A percentile compares a stretch with the other conserved stretches of the same genome.
Conservation (phyloP, 345 rosid species). For the Adansonia digitata region DNA sequence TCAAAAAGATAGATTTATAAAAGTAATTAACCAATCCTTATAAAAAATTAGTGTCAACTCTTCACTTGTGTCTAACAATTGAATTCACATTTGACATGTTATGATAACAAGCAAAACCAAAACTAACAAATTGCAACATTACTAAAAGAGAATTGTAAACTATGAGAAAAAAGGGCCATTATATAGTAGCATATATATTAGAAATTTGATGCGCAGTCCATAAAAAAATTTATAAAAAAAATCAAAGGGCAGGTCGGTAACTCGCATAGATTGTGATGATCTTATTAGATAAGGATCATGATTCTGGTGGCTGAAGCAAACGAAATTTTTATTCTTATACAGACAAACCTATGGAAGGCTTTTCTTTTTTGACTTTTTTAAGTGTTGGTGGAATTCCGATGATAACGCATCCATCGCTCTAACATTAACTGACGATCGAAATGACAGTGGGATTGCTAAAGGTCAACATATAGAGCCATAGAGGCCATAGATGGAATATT, state of each 20-base stretch:
- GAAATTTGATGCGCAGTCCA: conserved; percentile 30
- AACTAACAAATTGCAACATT: conserved; percentile 6
- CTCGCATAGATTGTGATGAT: conserved; percentile 62
- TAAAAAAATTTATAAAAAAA: neutral
- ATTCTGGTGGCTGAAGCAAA: conserved; percentile 25
- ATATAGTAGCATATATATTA: conserved; percentile 1
- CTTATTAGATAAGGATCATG: conserved; percentile 42
- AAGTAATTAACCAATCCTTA: too few species aligned
- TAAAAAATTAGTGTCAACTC: too few species aligned
- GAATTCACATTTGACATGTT: too few species aligned
- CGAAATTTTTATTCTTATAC: conserved; percentile 1
- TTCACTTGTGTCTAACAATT: too few species aligned
- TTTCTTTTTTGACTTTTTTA: neutral
- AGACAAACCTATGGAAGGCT: neutral
- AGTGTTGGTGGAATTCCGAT: neutral
- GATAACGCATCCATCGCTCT: neutral
- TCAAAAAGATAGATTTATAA: too few species aligned
- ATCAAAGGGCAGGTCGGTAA: conserved; percentile 43
- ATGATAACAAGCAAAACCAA: conserved; percentile 8
- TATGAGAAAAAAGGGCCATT: too few species aligned
- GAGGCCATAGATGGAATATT: too few species aligned
- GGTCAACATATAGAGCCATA: neutral
- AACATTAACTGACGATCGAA: too few species aligned
- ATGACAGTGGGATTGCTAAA: neutral
- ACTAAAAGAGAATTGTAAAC: conserved; percentile 7